phyloP scores from a whole-genome alignment of 2,329 filamentous ascomycete species.

The Venturia carpophila region DNA sequence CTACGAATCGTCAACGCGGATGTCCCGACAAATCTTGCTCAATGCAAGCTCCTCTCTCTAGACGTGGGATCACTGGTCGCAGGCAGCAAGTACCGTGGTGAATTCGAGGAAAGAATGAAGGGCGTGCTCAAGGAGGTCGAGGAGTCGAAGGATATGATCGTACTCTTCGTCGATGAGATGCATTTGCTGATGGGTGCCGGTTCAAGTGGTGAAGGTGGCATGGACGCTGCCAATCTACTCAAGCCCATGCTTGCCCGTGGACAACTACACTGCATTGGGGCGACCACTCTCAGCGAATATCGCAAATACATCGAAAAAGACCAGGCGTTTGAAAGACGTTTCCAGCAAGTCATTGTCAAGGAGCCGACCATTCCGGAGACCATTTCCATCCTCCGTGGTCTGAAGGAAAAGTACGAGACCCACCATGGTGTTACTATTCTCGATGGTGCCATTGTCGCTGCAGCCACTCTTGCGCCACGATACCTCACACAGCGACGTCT shows the following conservation, averaged over 20 bases:
- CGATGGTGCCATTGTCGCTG: slow-evolving; percentile 83
- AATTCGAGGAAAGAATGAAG: slow-evolving; percentile 99
- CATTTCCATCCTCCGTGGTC: slow-evolving; percentile 91
- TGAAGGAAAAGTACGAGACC: slow-evolving; percentile 97
- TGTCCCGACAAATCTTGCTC: slow-evolving; percentile 88
- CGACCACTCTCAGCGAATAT: slow-evolving; percentile 90
- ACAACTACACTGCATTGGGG: slow-evolving; percentile 95
- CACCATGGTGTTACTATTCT: slow-evolving; percentile 97
- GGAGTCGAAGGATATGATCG: slow-evolving; percentile 90
- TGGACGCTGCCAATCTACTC: slow-evolving; percentile 95
- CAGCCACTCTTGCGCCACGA: slow-evolving; percentile 83
- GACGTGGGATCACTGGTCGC: slow-evolving; percentile 93
- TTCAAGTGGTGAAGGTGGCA: slow-evolving; percentile 87
- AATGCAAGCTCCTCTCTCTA: slow-evolving; percentile 87
- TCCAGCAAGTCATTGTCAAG: slow-evolving; percentile 96
- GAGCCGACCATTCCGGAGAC: slow-evolving; percentile 85
- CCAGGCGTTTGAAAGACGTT: slow-evolving; percentile 92
- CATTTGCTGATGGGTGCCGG: slow-evolving; percentile 97
- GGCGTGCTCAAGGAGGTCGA: slow-evolving; percentile 95
- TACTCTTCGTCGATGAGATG: slow-evolving; percentile 97
- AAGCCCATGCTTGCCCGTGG: slow-evolving; percentile 98
- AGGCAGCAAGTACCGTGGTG: slow-evolving; percentile 95
- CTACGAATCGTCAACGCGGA: slow-evolving; percentile 94
- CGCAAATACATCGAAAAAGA: slow-evolving; percentile 99
- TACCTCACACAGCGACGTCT: slow-evolving; percentile 87